These are phyloP conservation scores for Teratosphaeria gauchensis DNA, from an alignment of 2,329 filamentous ascomycete species.

Conservation along the genomic window DNA sequence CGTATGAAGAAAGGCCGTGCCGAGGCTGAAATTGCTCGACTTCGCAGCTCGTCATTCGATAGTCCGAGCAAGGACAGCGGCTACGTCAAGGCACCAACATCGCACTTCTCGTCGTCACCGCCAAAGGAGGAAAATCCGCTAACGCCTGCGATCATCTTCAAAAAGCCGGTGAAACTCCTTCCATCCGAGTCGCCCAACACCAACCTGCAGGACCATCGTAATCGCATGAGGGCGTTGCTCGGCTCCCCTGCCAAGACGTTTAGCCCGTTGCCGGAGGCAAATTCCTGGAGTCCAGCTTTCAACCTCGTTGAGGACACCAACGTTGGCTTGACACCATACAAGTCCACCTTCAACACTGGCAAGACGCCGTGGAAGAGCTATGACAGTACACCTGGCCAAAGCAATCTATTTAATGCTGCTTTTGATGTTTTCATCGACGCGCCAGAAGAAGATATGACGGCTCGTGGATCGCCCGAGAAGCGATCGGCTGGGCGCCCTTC, in stretches of 20 bases:
- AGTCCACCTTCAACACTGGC: slow-evolving; percentile 21
- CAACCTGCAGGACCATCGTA: slow-evolving; percentile 78
- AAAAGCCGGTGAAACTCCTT: slow-evolving; percentile 53
- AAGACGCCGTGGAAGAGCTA: slow-evolving; percentile 27
- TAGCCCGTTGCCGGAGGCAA: slow-evolving; percentile 41
- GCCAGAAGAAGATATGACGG: slow-evolving; percentile 31
- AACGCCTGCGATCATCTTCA: slow-evolving; percentile 77
- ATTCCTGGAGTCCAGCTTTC: slow-evolving; percentile 60
- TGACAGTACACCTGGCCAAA: slow-evolving; percentile 15
- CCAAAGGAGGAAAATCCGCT: slow-evolving; percentile 46
- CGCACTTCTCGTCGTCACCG: slow-evolving; percentile 29
- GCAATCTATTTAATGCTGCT: slow-evolving; percentile 19
- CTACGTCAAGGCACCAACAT: slow-evolving; percentile 35
- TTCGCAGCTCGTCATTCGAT: slow-evolving; percentile 85
- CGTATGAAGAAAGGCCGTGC: slow-evolving; percentile 64
- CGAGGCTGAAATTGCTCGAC: slow-evolving; percentile 88
- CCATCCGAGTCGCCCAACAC: slow-evolving; percentile 87
- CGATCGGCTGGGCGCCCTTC: slow-evolving; percentile 50
- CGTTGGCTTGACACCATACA: slow-evolving; percentile 37
- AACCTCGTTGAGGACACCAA: slow-evolving; percentile 53
- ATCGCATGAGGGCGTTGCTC: slow-evolving; percentile 70
- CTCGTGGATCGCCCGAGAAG: slow-evolving; percentile 58
- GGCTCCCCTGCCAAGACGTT: slow-evolving; percentile 61
- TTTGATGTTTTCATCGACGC: slow-evolving; percentile 52
- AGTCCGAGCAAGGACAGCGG: slow-evolving; percentile 65